Evolutionary conservation across 768 basidiomycete species (phyloP).

Genomic region (Termitomyces sp.): DNA sequence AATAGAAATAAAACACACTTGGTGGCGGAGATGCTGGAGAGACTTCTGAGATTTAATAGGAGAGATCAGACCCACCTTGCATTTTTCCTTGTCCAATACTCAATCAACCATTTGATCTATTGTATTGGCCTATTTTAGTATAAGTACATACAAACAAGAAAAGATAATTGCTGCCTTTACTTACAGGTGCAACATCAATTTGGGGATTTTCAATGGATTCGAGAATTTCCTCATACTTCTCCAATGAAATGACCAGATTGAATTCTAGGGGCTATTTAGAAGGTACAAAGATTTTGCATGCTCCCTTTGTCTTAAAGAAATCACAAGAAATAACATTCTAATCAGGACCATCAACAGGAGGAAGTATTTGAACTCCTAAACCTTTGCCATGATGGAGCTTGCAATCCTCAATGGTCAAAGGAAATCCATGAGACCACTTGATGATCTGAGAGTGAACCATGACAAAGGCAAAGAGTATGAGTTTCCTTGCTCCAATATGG

Average conservation of each 20-base stretch:
- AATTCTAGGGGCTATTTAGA: background rate
- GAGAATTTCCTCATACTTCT: too few relatives aligned
- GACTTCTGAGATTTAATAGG: too few relatives aligned
- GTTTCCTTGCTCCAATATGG: background rate
- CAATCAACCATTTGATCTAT: too few relatives aligned
- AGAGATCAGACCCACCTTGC: too few relatives aligned
- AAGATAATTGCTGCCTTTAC: too few relatives aligned
- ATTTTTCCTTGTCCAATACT: too few relatives aligned
- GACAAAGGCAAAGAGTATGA: background rate
- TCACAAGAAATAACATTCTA: background rate
- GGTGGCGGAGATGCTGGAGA: too few relatives aligned
- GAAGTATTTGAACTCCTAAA: background rate
- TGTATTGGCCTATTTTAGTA: too few relatives aligned
- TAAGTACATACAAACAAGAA: too few relatives aligned
- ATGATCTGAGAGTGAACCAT: background rate
- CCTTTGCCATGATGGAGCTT: background rate
- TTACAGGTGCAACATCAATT: too few relatives aligned
- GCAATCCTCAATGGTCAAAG: background rate
- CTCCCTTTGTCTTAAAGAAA: background rate
- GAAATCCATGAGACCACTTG: background rate
- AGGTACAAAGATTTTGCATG: background rate
- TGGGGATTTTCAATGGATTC: too few relatives aligned
- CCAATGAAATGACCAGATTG: background rate
- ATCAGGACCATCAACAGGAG: background rate
- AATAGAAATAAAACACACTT: too few relatives aligned